Evolutionary conservation across 106 monocot genomes (phyloP).

Genomic region (Acorus gramineus): DNA sequence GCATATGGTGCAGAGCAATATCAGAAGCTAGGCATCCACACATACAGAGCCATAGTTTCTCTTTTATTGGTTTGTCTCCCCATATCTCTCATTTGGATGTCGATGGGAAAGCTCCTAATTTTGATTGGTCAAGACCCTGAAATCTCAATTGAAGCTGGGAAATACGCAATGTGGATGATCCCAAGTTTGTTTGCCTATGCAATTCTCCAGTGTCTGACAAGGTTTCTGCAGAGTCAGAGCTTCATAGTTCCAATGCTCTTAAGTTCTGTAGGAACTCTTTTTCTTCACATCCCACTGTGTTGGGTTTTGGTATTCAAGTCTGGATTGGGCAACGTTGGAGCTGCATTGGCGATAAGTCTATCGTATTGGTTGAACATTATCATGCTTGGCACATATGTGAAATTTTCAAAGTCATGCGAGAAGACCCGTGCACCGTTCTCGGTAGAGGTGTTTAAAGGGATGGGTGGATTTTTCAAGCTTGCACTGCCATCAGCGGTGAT

Average conservation of each 20-base stretch:
- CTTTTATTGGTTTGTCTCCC: conserved; percentile 44
- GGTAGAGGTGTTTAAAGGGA: conserved; percentile 14
- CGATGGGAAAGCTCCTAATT: conserved; percentile 36
- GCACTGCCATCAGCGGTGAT: conserved; percentile 63
- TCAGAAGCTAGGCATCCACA: conserved; percentile 35
- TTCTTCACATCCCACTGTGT: conserved; percentile 15
- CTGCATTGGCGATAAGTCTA: too few species aligned
- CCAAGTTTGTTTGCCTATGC: conserved; percentile 50
- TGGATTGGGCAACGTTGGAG: too few species aligned
- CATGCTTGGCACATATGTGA: too few species aligned
- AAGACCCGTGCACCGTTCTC: too few species aligned
- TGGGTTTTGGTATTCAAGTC: too few species aligned
- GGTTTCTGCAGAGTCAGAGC: conserved; percentile 60
- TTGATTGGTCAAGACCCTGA: conserved; percentile 51
- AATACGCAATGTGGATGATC: conserved; percentile 46
- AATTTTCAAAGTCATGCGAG: too few species aligned
- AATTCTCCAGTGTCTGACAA: conserved; percentile 33
- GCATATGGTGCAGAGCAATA: conserved; percentile 62
- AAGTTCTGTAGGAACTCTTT: conserved; percentile 22
- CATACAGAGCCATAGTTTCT: conserved; percentile 49
- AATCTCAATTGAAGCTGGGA: conserved; percentile 45
- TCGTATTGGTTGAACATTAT: too few species aligned
- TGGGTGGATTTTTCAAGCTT: conserved; percentile 36
- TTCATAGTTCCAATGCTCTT: conserved; percentile 49
- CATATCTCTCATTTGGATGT: conserved; percentile 43